Evolutionary conservation across 345 rosid genomes (phyloP), one percentile per base, ranked within the genome.

Genomic region (Pistacia atlantica): DNA sequence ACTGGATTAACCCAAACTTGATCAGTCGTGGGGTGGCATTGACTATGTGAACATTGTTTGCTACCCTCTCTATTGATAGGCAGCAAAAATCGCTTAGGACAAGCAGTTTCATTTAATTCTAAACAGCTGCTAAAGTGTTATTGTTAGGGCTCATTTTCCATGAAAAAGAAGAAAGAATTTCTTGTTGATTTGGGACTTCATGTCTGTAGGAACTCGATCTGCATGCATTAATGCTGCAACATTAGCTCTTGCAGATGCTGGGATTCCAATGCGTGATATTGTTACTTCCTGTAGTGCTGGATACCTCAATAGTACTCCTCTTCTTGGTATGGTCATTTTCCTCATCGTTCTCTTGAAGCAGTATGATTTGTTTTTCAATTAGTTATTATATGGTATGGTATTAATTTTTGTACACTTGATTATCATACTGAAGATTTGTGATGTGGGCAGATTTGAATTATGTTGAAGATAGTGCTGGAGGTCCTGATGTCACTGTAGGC

Each of bases 181-280:
- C 56, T 46, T 8, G 1, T n/a, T 66, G 17, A 20, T 42, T 48
- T 42, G 38, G 35, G 52, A 6, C 65, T 13, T 74, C 18, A 67
- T 52, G 0, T 28, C 37, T 60, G 65, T 83, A 93, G 98, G 97
- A 80, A 93, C 99, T 70, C 87, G 98, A 82, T 91, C 97, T 56
- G 98, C 99, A 57, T 93, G 98, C 83, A 93, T 96, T 80, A 96
- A 96, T 87, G 99, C 99, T 18, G 98, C 98, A 22, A 91, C 95
- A 60, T 84, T 96, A 87, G 98, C 99, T 75, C 90, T 96, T 20
- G 94, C 97, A 35, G 98, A 96, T 86, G 99, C 99, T 52, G 98
- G 97, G 59, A 92, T 96, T 75, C 99, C 98, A n/a, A 93, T 96
- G 97, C 88, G 88, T 38, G 99, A 96, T 86, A 81, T 96, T 8